phyloP scores from a whole-genome alignment of 1,139 yeast genomes.

The Waltiozyma solani region DNA sequence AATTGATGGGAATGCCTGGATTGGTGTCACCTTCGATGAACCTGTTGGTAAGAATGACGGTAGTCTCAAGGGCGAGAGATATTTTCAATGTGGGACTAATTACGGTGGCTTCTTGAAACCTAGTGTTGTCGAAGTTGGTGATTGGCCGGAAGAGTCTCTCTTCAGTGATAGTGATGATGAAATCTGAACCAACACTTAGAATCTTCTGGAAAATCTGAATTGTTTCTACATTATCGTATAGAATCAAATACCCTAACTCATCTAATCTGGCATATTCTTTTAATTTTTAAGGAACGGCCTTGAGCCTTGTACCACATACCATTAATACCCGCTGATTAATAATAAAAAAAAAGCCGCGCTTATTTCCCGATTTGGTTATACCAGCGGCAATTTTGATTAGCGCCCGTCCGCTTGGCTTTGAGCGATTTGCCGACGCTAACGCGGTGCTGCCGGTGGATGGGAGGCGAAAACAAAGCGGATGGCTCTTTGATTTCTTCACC shows the following conservation, averaged over 20 bases:
- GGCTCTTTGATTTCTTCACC: too few relatives aligned
- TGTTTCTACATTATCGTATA: too few relatives aligned
- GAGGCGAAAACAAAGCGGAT: too few relatives aligned
- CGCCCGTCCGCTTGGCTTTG: too few relatives aligned
- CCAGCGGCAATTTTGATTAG: too few relatives aligned
- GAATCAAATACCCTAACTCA: too few relatives aligned
- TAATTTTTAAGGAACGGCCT: too few relatives aligned
- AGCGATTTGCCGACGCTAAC: too few relatives aligned
- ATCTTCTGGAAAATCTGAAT: too few relatives aligned
- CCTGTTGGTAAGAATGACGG: conserved; percentile 83
- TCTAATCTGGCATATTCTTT: background rate
- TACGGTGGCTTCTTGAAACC: conserved; percentile 62
- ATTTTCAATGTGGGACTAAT: conserved; percentile 46
- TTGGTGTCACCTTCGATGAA: conserved; percentile 67
- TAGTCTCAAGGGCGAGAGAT: conserved; percentile 47
- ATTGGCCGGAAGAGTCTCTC: conserved; percentile 36
- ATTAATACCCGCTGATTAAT: too few relatives aligned
- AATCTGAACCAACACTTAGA: conserved; percentile 2
- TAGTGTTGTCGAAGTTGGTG: conserved; percentile 28
- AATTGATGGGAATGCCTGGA: conserved; percentile 53
- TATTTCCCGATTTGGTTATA: background rate
- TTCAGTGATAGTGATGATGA: conserved; percentile 32
- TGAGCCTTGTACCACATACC: too few relatives aligned
- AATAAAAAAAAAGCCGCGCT: background rate
- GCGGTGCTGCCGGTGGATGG: too few relatives aligned